Evolutionary conservation across 169 alveolate species (phyloP).

Genomic region (Plasmodium relictum): DNA sequence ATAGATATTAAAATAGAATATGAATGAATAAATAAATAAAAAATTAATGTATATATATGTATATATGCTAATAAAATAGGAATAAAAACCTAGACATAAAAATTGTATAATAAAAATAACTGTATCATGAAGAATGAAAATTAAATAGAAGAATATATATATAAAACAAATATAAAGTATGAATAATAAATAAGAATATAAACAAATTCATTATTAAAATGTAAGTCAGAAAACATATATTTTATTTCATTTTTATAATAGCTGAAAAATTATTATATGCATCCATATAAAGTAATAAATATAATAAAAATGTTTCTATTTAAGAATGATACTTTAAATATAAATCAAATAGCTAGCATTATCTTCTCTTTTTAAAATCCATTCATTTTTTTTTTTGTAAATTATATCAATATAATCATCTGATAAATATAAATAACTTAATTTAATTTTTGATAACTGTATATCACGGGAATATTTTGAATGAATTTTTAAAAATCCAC

Average conservation of each 20-base stretch:
- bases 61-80: too few species aligned
- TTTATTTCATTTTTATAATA: too few species aligned
- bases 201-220: background rate
- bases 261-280: too few species aligned
- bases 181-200: background rate
- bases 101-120: too few species aligned
- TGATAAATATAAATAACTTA: constrained; percentile 32
- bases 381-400: constrained; percentile 62
- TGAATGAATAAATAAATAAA: too few species aligned
- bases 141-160: background rate
- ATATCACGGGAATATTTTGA: constrained; percentile 57
- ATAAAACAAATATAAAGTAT: background rate
- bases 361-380: constrained; percentile 65
- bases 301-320: too few species aligned
- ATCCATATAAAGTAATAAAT: too few species aligned
- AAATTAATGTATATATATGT: too few species aligned
- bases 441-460: constrained; percentile 55
- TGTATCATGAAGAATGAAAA: too few species aligned
- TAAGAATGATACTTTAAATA: background rate
- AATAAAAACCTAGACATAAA: too few species aligned
- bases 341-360: constrained; percentile 42
- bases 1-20: too few species aligned
- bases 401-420: constrained; percentile 56
- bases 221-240: too few species aligned
- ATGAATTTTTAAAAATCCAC: constrained; percentile 69